Evolutionary conservation across 164 flowering plant genomes (phyloP), one percentile per base, ranked within the genome.

Genomic region (Annona squamosa): DNA sequence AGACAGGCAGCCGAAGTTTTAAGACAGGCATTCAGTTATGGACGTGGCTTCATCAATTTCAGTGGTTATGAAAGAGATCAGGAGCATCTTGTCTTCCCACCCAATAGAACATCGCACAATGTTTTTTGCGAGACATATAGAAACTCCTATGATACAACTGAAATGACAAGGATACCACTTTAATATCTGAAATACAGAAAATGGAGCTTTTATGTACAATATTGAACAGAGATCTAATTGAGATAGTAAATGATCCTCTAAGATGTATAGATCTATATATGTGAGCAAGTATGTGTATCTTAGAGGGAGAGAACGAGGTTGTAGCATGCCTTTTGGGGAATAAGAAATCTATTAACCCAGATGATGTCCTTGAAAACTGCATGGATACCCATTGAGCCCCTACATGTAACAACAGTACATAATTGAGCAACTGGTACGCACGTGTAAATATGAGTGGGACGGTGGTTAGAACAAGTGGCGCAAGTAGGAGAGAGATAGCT

Each of bases 251-350:
- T 52, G 59, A 6, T 10, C 9, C 59, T 16, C 13, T 52, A 16
- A 52, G 13, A 52, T 52, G 59, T 16, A 52, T 9, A 52, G 13
- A 9, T 52, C 13, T 0, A 52, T 5, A 48, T 5, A 48, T 3
- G 12, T 5, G 12, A 48, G 12, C 12, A 3, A 48, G 12, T 9
- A 52, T 9, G 0, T 0, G 16, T 9, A 52, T 52, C 59, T 0
- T 2, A 13, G 43, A 7, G 46, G 13, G 46, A 43, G 16, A 65
- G 68, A 43, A n/a, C 6, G 10, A 70, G 41, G 44, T 37, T 9
- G 70, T 5, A 57, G 16, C 73, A 56, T 79, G 90, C 97, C 97
- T 84, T 84, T 83, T 85, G 82, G 84, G 88, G 77, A 88, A 93
- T 42, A 91, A 81, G 48, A 90, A 75, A 79, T 87, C 79, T 10